Evolutionary conservation across 768 basidiomycete genomes (phyloP).

Genomic region (Neoboletus brunneissimus): DNA sequence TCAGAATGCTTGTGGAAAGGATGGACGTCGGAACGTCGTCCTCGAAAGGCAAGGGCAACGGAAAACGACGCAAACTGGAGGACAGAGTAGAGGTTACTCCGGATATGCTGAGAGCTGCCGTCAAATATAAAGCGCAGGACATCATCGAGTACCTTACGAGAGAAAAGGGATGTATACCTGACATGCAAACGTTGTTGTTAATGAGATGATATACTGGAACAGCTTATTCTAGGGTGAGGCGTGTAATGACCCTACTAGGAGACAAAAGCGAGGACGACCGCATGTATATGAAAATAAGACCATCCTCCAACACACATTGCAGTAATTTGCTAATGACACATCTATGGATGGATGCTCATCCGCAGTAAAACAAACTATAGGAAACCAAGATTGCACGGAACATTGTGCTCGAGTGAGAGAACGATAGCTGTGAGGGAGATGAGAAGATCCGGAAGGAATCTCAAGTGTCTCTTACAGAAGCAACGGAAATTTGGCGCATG

Average conservation of each 20-base stretch:
- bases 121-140: conserved; percentile 60
- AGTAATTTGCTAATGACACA: conserved; percentile 17
- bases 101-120: conserved; percentile 64
- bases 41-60: conserved; percentile 17
- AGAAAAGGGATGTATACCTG: conserved; percentile 72
- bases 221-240: background rate
- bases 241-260: background rate
- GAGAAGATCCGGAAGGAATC: background rate
- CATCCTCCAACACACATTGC: conserved; percentile 18
- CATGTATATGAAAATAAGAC: conserved; percentile 3
- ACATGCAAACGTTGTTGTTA: conserved; percentile 59
- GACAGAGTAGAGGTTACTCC: conserved; percentile 56
- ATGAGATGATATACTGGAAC: conserved; percentile 29
- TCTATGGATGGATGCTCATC: conserved; percentile 25
- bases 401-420: conserved; percentile 9
- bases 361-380: conserved; percentile 8
- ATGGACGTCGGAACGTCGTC: conserved; percentile 25
- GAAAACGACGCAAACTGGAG: conserved; percentile 53
- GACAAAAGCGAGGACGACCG: conserved; percentile 2
- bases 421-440: conserved; percentile 10
- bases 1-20: conserved; percentile 77
- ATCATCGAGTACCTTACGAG: conserved; percentile 67
- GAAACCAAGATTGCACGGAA: conserved; percentile 7
- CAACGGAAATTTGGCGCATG: conserved; percentile 7
- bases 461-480: conserved; percentile 15